These are phyloP conservation scores for Malassezia cuniculi DNA, from an alignment of 1,284 basidiomycete species.

Conservation along the genomic window DNA sequence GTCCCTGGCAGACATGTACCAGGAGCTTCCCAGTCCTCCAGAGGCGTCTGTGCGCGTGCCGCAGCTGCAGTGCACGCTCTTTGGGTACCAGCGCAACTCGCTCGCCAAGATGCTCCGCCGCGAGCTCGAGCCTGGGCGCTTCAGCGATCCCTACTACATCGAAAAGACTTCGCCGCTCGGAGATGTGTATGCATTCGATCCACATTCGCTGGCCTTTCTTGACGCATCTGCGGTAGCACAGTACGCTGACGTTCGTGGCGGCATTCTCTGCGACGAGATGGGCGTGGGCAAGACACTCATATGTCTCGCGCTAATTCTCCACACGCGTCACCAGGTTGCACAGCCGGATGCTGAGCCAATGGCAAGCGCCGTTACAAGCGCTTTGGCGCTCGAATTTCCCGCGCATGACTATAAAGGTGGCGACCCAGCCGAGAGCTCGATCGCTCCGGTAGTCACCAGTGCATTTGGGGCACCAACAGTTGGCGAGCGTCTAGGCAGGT, in stretches of 20 bases:
- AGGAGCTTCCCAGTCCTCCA: too few species aligned
- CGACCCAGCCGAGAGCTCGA: constrained; percentile 8
- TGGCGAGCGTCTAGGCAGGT: too few species aligned
- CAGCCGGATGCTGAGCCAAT: constrained; percentile 12
- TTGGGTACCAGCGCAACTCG: constrained; percentile 11
- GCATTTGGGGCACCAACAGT: constrained; percentile 11
- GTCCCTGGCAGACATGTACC: too few species aligned
- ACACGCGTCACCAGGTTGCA: constrained; percentile 9
- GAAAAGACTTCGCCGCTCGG: not conserved
- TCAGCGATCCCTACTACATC: constrained; percentile 8
- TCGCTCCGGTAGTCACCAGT: constrained; percentile 4
- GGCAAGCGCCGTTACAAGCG: constrained; percentile 12
- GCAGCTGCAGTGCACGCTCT: constrained; percentile 7
- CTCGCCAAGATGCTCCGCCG: constrained; percentile 16
- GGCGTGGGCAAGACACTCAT: constrained; percentile 20
- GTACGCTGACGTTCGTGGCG: constrained; percentile 13
- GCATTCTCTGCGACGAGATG: constrained; percentile 20
- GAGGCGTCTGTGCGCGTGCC: too few species aligned
- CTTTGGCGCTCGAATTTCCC: constrained; percentile 13
- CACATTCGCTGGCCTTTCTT: not conserved
- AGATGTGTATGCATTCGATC: constrained; percentile 5
- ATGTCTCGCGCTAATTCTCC: constrained; percentile 13
- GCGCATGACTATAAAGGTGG: constrained; percentile 9
- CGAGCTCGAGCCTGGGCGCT: constrained; percentile 5
- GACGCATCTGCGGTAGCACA: not conserved